Percentiles rank a stretch among this genome's conserved stretches.
Conservation (phyloP, 352 stramenopile genomes). For the Phytophthora hibernalis region DNA sequence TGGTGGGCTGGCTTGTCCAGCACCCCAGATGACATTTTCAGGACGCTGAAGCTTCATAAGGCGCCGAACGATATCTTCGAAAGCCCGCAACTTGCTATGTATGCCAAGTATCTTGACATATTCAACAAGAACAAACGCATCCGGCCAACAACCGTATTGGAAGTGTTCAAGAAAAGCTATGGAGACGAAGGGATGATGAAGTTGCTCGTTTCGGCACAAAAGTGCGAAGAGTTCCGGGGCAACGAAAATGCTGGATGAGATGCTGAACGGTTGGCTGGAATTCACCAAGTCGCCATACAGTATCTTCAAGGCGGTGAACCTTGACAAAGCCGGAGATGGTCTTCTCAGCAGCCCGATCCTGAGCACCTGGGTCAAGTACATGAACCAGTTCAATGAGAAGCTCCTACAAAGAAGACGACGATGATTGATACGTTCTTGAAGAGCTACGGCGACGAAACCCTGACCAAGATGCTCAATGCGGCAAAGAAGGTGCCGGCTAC, state of each 20-base stretch:
- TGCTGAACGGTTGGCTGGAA: background rate
- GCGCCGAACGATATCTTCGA: background rate
- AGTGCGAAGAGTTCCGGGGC: background rate
- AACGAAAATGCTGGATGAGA: constrained; percentile 5
- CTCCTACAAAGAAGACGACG: constrained; percentile 11
- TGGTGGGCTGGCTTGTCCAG: background rate
- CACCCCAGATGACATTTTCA: background rate
- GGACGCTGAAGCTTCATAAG: constrained; percentile 1
- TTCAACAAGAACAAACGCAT: constrained; percentile 9
- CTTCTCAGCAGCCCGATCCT: background rate
- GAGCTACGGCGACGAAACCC: constrained; percentile 19
- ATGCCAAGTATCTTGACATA: constrained; percentile 3
- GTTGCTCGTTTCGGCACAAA: no score
- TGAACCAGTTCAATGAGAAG: constrained; percentile 20
- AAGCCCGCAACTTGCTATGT: constrained; percentile 1
- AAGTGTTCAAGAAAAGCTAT: background rate
- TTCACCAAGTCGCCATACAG: background rate
- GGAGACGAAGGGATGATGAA: background rate
- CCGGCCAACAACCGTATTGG: background rate
- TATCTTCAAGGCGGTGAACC: background rate
- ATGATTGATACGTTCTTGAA: constrained; percentile 21
- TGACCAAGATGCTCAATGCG: constrained; percentile 16
- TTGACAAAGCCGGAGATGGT: constrained; percentile 2
- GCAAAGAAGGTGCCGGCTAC: background rate
- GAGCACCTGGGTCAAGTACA: constrained; percentile 1